Evolutionary conservation across 2,329 filamentous ascomycete genomes (phyloP).

Genomic region (Zymoseptoria brevis): DNA sequence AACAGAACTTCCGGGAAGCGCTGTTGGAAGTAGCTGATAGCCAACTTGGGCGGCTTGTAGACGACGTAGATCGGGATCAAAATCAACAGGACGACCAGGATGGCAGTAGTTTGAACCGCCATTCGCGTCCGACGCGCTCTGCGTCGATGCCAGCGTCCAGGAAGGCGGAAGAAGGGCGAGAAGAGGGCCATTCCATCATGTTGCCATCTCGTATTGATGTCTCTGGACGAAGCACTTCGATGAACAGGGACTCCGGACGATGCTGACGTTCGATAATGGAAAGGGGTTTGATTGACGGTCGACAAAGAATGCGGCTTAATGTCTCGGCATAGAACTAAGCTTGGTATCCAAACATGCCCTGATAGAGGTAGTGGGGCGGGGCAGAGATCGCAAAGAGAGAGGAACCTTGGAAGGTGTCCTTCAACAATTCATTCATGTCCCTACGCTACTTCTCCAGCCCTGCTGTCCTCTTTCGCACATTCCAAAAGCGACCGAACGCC

Average conservation of each 20-base stretch:
- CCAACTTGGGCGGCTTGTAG: slow-evolving; percentile 68
- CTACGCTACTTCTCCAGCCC: neutral
- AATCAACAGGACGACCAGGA: slow-evolving; percentile 22
- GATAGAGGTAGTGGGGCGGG: too few species aligned
- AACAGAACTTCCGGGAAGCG: slow-evolving; percentile 75
- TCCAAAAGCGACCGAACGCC: neutral
- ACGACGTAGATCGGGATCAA: slow-evolving; percentile 55
- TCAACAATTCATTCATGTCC: neutral
- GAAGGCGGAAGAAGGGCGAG: slow-evolving; percentile 26
- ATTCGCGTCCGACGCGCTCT: slow-evolving; percentile 26
- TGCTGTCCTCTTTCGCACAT: neutral
- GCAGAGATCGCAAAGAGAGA: neutral
- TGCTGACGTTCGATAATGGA: neutral
- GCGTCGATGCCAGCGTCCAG: slow-evolving; percentile 26
- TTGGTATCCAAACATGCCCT: neutral
- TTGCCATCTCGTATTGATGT: slow-evolving; percentile 6
- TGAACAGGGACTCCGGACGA: neutral
- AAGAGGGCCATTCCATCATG: slow-evolving; percentile 25
- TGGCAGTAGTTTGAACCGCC: slow-evolving; percentile 20
- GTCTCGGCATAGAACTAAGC: neutral
- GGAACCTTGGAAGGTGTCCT: neutral
- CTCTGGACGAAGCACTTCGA: neutral
- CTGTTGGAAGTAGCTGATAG: slow-evolving; percentile 63
- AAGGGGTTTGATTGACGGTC: neutral
- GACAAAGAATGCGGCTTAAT: neutral